Base-by-base conservation (phyloP, 2,329 filamentous ascomycete species). In the Aspergillus alliaceus region DNA sequence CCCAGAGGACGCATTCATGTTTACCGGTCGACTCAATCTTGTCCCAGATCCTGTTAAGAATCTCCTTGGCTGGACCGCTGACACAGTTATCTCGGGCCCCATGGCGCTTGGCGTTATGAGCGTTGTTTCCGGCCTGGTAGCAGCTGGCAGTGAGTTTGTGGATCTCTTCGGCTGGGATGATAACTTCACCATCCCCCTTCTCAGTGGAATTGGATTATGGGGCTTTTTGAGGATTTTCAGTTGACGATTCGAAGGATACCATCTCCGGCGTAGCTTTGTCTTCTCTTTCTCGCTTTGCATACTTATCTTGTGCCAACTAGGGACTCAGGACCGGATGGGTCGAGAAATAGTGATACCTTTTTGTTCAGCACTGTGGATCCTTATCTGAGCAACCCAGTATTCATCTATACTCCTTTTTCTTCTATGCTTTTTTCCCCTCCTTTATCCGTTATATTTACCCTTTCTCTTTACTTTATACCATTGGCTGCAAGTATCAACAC, bases 101-200 rank as follows among this genome's bases (percentile, higher is more conserved):
- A 65, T 88, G 59, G 95, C 95, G 1, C 80, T 98, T 34, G 88
- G 86, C 4, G 79, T 91, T 57, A 86, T 98, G 85, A 91, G 91
- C 70, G 63, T 96, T 37, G 91, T 90, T 78, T 93, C 93, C 6
- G 95, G 95, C n/a, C 76, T 98, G 42, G 86, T 93, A 53, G 95
- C 92, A 40, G 91, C 92, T 56, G 87, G 87, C 44, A 97, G 92
- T 69, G 95, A 99, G 76, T 89, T 93, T 15, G 82, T 96, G 46
- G 92, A 99, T 76, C 70, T 98, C 0, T 97, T 92, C 72, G 91
- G 92, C 48, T 93, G 91, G 90, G 95, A 99, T 70, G 95, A 99
- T 77, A 99, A 99, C 75, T 80, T 99, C 66, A 98, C 93, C 50
- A 99, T 99, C 74, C 95, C 95, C 2, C 86, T 96, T 25, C 81